Evolutionary conservation across 2,329 filamentous ascomycete species (phyloP), one percentile per base, ranked within the genome.

Genomic region (Fusarium sp.): DNA sequence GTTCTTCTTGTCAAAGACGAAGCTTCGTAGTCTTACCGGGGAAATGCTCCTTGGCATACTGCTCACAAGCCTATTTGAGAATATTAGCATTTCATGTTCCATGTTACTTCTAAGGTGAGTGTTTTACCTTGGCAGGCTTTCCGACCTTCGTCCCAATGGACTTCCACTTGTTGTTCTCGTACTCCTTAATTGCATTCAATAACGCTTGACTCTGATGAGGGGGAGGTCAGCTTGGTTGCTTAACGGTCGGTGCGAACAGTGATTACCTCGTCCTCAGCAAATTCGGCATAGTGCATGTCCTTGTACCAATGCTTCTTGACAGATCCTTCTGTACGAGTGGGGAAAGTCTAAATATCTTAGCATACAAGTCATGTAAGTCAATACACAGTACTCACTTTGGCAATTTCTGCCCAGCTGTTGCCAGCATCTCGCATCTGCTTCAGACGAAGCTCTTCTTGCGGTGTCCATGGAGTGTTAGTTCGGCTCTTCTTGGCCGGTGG

Each of bases 281-380:
- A 98, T 79, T 98, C 96, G 72, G 96, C 96, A 80, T 98, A 98
- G 79, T 99, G 96, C 96, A 99, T 99, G 76, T 99, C 96, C 93
- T 98, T 98, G 82, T 99, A 98, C 95, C 96, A 99, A 81, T 99
- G 96, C 83, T 98, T 99, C 87, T 98, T 99, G 24, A 99, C 96
- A 77, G 95, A 98, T 10, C 96, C 96, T 83, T 99, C 96, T 44
- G 96, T 99, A 76, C 96, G 88, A 25, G 90, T 91, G 14, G 96
- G 95, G 79, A 99, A 99, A 4, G 92, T 95, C 93, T 97, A 59
- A n/a, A 38, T 8, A n/a, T 42, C 42, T 71, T 14, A 40, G 53
- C 46, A 27, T 29, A 60, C 51, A 45, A 47, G 42, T 62, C 16
- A 66, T 20, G 63, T 12, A 7, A 20, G 10, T 27, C 56, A 40